Base-by-base conservation (phyloP, 2,329 filamentous ascomycete species). In the Claviceps sorghi region DNA sequence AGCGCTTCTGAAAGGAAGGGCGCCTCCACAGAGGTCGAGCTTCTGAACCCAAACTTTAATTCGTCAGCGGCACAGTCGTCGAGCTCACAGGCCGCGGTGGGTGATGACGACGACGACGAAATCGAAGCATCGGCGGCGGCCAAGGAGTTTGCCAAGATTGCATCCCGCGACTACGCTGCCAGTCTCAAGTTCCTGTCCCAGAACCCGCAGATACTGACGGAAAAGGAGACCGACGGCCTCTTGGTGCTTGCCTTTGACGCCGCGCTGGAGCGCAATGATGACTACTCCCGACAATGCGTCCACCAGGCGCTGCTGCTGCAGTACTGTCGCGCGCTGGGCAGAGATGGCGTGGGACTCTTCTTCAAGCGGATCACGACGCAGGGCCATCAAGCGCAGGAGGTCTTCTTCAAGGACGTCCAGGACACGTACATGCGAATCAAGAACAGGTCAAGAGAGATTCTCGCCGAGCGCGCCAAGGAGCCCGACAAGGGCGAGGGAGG, bases 331-430 rank as follows among this genome's bases (percentile, higher is more conserved):
- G 84, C 88, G 43, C 76, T 98, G 7, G 90, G 91, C 55, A 82
- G 80, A 58, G 88, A 97, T 61, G 91, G 91, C 22, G 89, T 96
- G 9, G 79, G 81, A 6, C 71, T 97, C 32, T 98, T 98, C 75
- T 98, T 98, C 78, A 95, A 93, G 71, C 85, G 91, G 53, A 90
- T 98, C 66, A 93, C 86, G 22, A 95, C 86, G 3, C 82, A 81
- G 60, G 87, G 84, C 34, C 91, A 98, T 69, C 85, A 95, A 69
- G 94, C 93, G 7, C 83, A 86, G 61, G 88, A 87, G 45, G 78
- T 97, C 45, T 98, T 98, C 73, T 81, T 79, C 65, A 91, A 95
- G 67, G 93, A 98, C 65, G 90, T 98, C 45, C 84, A 88, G 62
- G 82, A 83, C 41, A 97, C 90, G 3, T 96, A 94, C 68, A 75